These are phyloP conservation scores for Cyclotella sp. DNA, from an alignment of 108 stramenopile species.

Conservation along the genomic window DNA sequence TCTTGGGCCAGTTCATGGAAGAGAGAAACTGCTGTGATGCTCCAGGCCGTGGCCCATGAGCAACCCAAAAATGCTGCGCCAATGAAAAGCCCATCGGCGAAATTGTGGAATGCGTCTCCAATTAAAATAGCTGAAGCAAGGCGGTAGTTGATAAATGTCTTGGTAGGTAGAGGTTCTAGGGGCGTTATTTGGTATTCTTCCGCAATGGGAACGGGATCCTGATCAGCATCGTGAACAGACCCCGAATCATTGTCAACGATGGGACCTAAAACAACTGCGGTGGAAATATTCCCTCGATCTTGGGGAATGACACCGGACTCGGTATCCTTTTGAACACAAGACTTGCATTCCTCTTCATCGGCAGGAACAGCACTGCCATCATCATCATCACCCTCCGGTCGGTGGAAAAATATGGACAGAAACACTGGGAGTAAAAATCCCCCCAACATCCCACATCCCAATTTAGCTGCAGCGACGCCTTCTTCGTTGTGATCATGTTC, in stretches of 20 bases:
- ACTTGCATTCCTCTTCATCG: slow-evolving; percentile 14
- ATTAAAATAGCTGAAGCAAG: slow-evolving; percentile 59
- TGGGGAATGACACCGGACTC: neutral
- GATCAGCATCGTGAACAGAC: neutral
- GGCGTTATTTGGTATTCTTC: slow-evolving; percentile 1
- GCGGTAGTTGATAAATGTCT: slow-evolving; percentile 32
- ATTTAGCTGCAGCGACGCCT: slow-evolving; percentile 57
- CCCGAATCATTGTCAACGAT: neutral
- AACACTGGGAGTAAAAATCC: slow-evolving; percentile 77
- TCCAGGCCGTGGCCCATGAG: slow-evolving; percentile 42
- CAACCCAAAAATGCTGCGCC: slow-evolving; percentile 75
- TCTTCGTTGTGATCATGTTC: slow-evolving; percentile 38
- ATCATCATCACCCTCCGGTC: slow-evolving; percentile 31
- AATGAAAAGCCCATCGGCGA: slow-evolving; percentile 86
- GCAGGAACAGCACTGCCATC: slow-evolving; percentile 6
- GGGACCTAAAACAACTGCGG: neutral
- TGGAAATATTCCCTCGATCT: neutral
- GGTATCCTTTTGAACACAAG: slow-evolving; percentile 10
- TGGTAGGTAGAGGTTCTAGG: slow-evolving; percentile 6
- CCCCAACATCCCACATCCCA: slow-evolving; percentile 68
- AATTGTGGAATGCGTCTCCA: slow-evolving; percentile 82
- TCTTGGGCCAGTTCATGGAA: slow-evolving; percentile 88
- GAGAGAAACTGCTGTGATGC: slow-evolving; percentile 66
- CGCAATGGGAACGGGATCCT: neutral
- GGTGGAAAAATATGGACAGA: slow-evolving; percentile 57